These are phyloP conservation scores for Acer saccharum DNA, from an alignment of 345 rosid species.

Conservation along the genomic window DNA sequence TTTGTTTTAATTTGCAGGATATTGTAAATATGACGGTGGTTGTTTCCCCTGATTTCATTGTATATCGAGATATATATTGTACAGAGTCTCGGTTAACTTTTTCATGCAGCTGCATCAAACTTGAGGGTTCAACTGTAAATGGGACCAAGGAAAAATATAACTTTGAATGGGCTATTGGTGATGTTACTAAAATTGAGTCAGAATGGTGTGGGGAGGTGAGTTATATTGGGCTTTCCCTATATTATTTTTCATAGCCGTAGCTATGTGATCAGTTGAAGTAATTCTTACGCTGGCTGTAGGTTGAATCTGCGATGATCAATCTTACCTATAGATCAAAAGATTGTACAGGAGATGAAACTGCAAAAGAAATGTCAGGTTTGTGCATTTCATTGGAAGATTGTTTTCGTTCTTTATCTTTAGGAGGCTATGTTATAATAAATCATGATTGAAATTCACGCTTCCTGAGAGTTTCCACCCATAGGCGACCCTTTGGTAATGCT, in stretches of 20 bases:
- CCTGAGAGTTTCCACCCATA: not conserved
- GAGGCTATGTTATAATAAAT: not conserved
- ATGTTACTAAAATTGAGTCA: slow-evolving; percentile 51
- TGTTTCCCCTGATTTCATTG: slow-evolving; percentile 50
- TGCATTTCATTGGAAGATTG: slow-evolving; percentile 1
- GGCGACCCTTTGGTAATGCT: not conserved
- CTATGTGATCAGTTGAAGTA: slow-evolving; percentile 18
- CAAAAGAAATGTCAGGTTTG: slow-evolving; percentile 53
- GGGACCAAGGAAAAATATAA: slow-evolving; percentile 40
- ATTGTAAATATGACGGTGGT: slow-evolving; percentile 37
- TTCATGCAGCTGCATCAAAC: slow-evolving; percentile 43
- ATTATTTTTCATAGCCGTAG: not conserved
- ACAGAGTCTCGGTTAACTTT: slow-evolving; percentile 51
- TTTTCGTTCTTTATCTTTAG: not conserved
- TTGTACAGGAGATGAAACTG: slow-evolving; percentile 34
- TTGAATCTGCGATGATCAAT: slow-evolving; percentile 60
- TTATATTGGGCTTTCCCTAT: slow-evolving; percentile 8
- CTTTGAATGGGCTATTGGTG: slow-evolving; percentile 49
- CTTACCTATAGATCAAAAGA: slow-evolving; percentile 47
- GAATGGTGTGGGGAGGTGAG: slow-evolving; percentile 58
- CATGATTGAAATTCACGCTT: not conserved
- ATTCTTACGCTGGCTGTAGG: slow-evolving; percentile 36
- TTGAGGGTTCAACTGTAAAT: slow-evolving; percentile 44
- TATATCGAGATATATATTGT: slow-evolving; percentile 43
- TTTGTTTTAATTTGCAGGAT: slow-evolving; percentile 45